Conservation (phyloP, 2,329 filamentous ascomycete species). For the Ilyonectria destructans region DNA sequence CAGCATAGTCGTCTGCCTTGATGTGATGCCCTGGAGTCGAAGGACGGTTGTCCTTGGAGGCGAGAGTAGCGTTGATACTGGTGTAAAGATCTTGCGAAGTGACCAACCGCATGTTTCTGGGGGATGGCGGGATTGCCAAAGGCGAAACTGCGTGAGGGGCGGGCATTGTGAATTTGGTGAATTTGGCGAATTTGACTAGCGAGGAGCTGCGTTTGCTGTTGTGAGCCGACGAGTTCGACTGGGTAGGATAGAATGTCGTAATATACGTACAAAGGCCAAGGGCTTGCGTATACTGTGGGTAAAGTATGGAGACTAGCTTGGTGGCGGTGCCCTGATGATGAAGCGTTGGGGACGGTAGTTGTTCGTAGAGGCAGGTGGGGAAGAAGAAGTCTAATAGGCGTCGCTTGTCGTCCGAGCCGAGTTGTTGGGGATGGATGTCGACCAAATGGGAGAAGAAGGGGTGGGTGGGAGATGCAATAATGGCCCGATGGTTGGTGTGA, state of each 20-base stretch:
- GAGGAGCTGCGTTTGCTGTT: constrained; percentile 26
- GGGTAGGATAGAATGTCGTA: not conserved
- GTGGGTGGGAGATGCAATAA: constrained; percentile 15
- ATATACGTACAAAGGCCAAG: constrained; percentile 45
- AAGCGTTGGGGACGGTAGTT: constrained; percentile 31
- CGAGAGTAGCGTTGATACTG: constrained; percentile 68
- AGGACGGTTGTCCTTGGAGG: constrained; percentile 60
- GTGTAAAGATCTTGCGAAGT: constrained; percentile 68
- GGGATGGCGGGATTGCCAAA: constrained; percentile 64
- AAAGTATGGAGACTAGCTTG: constrained; percentile 40
- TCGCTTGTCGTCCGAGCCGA: not conserved
- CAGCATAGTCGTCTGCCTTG: constrained; percentile 73
- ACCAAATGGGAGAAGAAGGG: not conserved
- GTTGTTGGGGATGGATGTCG: constrained; percentile 8
- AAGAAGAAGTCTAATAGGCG: not conserved
- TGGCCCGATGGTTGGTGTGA: constrained; percentile 29
- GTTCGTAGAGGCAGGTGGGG: constrained; percentile 12
- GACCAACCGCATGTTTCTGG: constrained; percentile 62
- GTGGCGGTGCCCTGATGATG: constrained; percentile 35
- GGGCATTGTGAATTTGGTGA: constrained; percentile 51
- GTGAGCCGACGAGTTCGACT: constrained; percentile 21
- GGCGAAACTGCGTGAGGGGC: constrained; percentile 59
- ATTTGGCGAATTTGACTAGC: not conserved
- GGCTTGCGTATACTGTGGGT: constrained; percentile 50
- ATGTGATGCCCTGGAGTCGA: constrained; percentile 67